A percentile compares a stretch with the other conserved stretches of the same genome.
Evolutionary conservation across 495 filamentous ascomycete species (phyloP).

Genomic region (Parathielavia hyrcaniae): DNA sequence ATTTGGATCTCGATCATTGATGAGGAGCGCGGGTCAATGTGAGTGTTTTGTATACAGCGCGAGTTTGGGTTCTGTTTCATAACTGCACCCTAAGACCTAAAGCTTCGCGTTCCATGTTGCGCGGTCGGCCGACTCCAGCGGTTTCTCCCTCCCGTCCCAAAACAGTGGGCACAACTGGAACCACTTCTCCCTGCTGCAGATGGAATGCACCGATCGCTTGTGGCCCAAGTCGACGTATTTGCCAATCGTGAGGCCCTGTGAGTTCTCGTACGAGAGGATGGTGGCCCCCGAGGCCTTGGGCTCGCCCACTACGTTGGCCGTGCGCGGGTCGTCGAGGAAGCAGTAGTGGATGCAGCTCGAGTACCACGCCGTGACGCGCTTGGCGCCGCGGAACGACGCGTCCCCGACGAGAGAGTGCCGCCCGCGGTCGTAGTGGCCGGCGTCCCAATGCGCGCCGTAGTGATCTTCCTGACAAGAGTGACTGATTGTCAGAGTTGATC

Average conservation of each 20-base stretch:
- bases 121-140: constrained; percentile 43
- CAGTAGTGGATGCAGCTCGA: constrained; percentile 58
- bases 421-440: constrained; percentile 56
- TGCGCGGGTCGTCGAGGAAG: constrained; percentile 61
- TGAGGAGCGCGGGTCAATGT: too few relatives aligned
- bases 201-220: constrained; percentile 55
- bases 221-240: constrained; percentile 58
- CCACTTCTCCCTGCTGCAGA: constrained; percentile 54
- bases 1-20: too few relatives aligned
- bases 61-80: too few relatives aligned
- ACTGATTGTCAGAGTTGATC: constrained; percentile 1
- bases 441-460: constrained; percentile 55
- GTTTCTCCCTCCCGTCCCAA: constrained; percentile 34
- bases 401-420: constrained; percentile 61
- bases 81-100: constrained; percentile 1
- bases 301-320: constrained; percentile 54
- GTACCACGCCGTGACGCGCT: constrained; percentile 60
- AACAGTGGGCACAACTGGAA: constrained; percentile 55
- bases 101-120: constrained; percentile 47
- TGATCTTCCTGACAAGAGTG: constrained; percentile 50
- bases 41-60: too few relatives aligned
- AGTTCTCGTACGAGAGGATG: constrained; percentile 55
- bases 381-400: constrained; percentile 51
- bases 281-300: constrained; percentile 51
- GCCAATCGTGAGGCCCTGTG: constrained; percentile 53